Evolutionary conservation across 208 protist genomes (phyloP).

Genomic region (Hexamita inflata): DNA sequence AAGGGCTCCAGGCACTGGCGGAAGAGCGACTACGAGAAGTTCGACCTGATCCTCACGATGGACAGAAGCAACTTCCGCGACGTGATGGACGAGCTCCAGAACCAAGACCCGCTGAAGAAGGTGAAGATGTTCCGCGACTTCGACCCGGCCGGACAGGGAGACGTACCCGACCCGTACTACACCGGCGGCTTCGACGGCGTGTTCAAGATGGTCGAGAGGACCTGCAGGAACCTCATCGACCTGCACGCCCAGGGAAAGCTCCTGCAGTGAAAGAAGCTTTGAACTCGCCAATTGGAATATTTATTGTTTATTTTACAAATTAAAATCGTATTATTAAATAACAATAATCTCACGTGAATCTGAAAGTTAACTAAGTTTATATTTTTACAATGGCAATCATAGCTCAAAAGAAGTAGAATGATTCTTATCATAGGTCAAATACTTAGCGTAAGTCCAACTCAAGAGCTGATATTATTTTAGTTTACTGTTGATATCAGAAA

Average conservation of each 20-base stretch:
- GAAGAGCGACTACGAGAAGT: slow-evolving; percentile 36
- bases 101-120: not conserved
- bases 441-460: no score
- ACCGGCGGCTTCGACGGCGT: not conserved
- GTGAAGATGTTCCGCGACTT: not conserved
- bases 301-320: no score
- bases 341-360: no score
- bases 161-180: slow-evolving; percentile 25
- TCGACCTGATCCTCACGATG: slow-evolving; percentile 39
- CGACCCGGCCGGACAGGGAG: slow-evolving; percentile 5
- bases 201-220: not conserved
- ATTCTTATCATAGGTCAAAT: no score
- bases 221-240: not conserved
- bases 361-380: no score
- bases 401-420: no score
- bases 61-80: slow-evolving; percentile 27
- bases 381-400: no score
- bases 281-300: no score
- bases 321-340: no score
- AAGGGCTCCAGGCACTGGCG: slow-evolving; percentile 33
- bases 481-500: no score
- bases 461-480: no score
- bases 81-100: not conserved
- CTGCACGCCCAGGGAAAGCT: not conserved
- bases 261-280: no score